Conservation (phyloP, 2,329 filamentous ascomycete species). For the Amylocarpus encephaloides region DNA sequence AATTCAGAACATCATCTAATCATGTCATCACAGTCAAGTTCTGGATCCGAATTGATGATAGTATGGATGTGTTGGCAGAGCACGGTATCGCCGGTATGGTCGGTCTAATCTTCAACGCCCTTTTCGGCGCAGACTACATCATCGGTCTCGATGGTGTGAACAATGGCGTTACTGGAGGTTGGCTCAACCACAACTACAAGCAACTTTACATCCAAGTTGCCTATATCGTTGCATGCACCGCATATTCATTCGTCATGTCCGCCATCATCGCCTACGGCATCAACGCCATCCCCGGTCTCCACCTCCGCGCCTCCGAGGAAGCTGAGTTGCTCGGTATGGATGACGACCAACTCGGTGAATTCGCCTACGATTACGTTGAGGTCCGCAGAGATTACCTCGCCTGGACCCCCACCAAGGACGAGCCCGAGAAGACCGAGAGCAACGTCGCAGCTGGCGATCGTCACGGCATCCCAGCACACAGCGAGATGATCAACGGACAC, state of each 20-base stretch:
- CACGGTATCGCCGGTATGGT: conserved; percentile 65
- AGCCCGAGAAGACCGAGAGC: conserved; percentile 46
- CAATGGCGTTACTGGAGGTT: conserved; percentile 58
- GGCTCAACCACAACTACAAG: conserved; percentile 67
- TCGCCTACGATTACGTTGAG: conserved; percentile 87
- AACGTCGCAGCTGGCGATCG: conserved; percentile 57
- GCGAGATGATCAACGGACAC: conserved; percentile 56
- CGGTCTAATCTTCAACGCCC: conserved; percentile 64
- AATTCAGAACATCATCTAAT: conserved; percentile 5
- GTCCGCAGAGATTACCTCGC: conserved; percentile 82
- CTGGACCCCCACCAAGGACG: conserved; percentile 70
- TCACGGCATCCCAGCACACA: conserved; percentile 67
- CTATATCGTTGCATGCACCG: conserved; percentile 60
- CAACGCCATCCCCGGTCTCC: conserved; percentile 68
- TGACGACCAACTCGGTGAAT: conserved; percentile 84
- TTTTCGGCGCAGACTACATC: conserved; percentile 64
- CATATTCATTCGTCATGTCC: conserved; percentile 68
- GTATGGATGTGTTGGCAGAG: conserved; percentile 66
- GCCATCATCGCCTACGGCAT: conserved; percentile 68
- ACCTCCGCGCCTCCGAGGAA: conserved; percentile 74
- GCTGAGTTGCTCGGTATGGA: conserved; percentile 84
- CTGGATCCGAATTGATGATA: conserved; percentile 60
- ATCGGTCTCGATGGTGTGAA: conserved; percentile 75
- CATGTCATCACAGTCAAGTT: conserved; percentile 30
- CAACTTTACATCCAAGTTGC: conserved; percentile 75